Conservation (phyloP, 2,329 filamentous ascomycete species). For the Neopestalotiopsis sp. region DNA sequence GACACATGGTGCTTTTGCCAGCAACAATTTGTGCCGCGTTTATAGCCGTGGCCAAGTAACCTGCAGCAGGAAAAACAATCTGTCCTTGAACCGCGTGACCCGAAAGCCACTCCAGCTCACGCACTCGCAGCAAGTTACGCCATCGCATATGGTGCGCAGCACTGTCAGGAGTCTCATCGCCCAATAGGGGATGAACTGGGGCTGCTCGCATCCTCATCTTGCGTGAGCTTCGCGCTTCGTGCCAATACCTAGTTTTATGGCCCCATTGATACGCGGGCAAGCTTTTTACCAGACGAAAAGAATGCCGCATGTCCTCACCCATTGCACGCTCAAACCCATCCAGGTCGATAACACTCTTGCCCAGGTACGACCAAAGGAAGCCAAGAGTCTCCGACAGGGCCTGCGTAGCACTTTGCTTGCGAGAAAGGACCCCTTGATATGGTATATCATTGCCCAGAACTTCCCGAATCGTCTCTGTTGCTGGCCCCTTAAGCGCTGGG, state of each 20-base stretch:
- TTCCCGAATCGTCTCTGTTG: constrained; percentile 10
- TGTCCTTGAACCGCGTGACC: constrained; percentile 24
- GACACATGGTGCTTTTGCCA: constrained; percentile 6
- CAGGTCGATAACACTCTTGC: neutral
- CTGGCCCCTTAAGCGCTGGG: constrained; percentile 17
- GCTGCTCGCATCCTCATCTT: neutral
- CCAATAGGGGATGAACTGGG: constrained; percentile 20
- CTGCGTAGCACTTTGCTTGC: constrained; percentile 11
- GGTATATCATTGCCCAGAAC: constrained; percentile 13
- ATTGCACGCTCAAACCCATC: neutral
- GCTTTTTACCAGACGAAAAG: constrained; percentile 16
- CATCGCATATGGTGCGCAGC: constrained; percentile 19
- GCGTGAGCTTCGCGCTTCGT: constrained; percentile 21
- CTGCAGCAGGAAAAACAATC: constrained; percentile 26
- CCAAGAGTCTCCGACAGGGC: constrained; percentile 20
- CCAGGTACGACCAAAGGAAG: constrained; percentile 19
- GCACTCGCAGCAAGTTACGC: constrained; percentile 18
- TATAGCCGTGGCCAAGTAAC: constrained; percentile 21
- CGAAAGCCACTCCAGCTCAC: constrained; percentile 22
- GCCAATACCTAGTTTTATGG: constrained; percentile 22
- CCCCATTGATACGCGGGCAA: constrained; percentile 26
- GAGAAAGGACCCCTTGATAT: constrained; percentile 20
- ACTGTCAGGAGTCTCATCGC: constrained; percentile 18
- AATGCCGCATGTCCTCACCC: neutral
- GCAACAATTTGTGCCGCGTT: constrained; percentile 20